phyloP scores from a whole-genome alignment of 805 yeast genomes.

The Yarrowia sp. region DNA sequence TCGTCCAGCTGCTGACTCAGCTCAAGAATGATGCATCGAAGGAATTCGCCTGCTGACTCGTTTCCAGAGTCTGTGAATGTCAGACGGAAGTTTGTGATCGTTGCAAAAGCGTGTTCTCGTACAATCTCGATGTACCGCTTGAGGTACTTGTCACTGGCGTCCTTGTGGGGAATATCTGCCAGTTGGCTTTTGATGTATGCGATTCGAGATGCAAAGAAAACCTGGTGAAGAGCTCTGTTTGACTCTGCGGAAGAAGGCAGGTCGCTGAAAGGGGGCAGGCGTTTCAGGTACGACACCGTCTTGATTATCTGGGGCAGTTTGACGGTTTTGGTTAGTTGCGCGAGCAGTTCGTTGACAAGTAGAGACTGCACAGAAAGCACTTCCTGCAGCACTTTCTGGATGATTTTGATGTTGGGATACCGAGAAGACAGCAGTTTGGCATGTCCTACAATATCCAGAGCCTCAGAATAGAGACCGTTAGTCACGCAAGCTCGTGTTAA shows the following conservation, averaged over 20 bases:
- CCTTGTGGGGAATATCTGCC: conserved; percentile 41
- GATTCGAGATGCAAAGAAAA: conserved; percentile 71
- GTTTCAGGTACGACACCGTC: conserved; percentile 74
- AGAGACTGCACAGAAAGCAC: conserved; percentile 57
- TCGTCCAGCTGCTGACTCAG: conserved; percentile 44
- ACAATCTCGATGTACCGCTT: conserved; percentile 83
- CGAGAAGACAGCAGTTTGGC: conserved; percentile 71
- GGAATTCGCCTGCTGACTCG: conserved; percentile 41
- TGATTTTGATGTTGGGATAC: conserved; percentile 65
- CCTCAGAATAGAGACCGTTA: conserved; percentile 87
- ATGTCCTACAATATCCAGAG: conserved; percentile 81
- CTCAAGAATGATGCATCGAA: conserved; percentile 44
- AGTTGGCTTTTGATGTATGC: conserved; percentile 71
- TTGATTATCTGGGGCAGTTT: conserved; percentile 82
- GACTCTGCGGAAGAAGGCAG: conserved; percentile 41
- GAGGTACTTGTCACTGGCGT: conserved; percentile 60
- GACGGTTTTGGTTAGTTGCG: conserved; percentile 73
- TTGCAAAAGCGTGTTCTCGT: conserved; percentile 80
- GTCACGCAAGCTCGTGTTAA: conserved; percentile 81
- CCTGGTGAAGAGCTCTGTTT: conserved; percentile 55
- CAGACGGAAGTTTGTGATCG: conserved; percentile 69
- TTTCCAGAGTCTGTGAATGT: conserved; percentile 59
- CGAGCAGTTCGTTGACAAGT: conserved; percentile 75
- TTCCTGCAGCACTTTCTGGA: conserved; percentile 62
- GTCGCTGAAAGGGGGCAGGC: conserved; percentile 55